These are phyloP conservation scores for Euphorbia pulcherrima DNA, from an alignment of 345 rosid species.

Conservation along the genomic window DNA sequence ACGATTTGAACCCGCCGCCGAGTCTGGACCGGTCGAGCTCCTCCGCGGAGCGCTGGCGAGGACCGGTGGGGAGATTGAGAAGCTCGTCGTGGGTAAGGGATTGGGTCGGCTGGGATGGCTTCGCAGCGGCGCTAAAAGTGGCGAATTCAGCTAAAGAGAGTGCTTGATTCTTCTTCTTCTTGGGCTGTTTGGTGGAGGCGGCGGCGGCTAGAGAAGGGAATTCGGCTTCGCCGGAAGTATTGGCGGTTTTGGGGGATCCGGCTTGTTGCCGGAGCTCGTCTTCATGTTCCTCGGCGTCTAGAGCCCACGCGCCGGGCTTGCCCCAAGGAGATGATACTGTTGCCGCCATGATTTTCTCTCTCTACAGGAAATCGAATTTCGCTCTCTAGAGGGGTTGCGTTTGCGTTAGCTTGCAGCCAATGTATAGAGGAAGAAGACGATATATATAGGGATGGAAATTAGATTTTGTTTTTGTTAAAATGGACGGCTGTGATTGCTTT, in stretches of 20 bases:
- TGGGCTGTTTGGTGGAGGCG: constrained; percentile 64
- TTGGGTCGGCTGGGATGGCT: constrained; percentile 24
- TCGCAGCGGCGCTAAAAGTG: constrained; percentile 27
- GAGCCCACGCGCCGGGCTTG: constrained; percentile 96
- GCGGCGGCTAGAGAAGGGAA: constrained; percentile 68
- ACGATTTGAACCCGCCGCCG: constrained; percentile 72
- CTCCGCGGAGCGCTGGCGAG: constrained; percentile 78
- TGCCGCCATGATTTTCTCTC: constrained; percentile 59
- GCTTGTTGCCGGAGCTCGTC: constrained; percentile 54
- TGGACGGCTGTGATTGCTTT: constrained; percentile 8
- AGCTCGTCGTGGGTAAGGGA: constrained; percentile 53
- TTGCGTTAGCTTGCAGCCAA: constrained; percentile 38
- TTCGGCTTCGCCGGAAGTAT: constrained; percentile 31
- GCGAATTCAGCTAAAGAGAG: constrained; percentile 62
- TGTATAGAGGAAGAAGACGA: not conserved
- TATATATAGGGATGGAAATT: not conserved
- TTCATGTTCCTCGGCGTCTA: constrained; percentile 79
- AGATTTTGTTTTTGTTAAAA: not conserved
- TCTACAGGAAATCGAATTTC: not conserved
- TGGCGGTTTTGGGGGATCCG: constrained; percentile 11
- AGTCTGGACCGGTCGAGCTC: constrained; percentile 73
- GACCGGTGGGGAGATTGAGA: constrained; percentile 73
- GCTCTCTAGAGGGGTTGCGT: constrained; percentile 1
- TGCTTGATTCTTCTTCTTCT: constrained; percentile 69
- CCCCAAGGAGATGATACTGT: constrained; percentile 81